phyloP scores from a whole-genome alignment of 2,329 filamentous ascomycete genomes.

The Aspergillus sp. region DNA sequence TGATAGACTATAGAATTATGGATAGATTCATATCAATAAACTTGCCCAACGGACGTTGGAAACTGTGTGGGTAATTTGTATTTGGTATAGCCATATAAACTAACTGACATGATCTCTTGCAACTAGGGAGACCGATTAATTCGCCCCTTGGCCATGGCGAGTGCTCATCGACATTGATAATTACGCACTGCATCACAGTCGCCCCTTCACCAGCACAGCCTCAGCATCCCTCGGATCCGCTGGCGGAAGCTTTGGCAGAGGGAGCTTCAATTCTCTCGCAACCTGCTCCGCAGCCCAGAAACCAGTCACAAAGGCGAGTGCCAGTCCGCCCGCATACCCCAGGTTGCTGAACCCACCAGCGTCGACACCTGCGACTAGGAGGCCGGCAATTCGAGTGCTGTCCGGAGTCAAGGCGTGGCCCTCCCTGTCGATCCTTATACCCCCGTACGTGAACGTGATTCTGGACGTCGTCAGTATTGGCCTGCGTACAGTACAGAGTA shows the following conservation, averaged over 20 bases:
- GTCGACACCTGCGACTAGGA: constrained; percentile 28
- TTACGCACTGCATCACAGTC: not conserved
- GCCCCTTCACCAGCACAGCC: not conserved
- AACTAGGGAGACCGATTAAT: not conserved
- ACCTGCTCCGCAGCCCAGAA: constrained; percentile 24
- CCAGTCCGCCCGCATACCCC: constrained; percentile 28
- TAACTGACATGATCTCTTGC: too few relatives aligned
- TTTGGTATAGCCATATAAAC: too few relatives aligned
- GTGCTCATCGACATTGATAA: too few relatives aligned
- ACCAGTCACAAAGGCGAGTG: constrained; percentile 29
- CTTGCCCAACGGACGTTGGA: too few relatives aligned
- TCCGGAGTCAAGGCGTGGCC: constrained; percentile 24
- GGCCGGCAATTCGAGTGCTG: constrained; percentile 16
- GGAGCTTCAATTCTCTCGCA: constrained; percentile 18
- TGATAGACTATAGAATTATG: too few relatives aligned
- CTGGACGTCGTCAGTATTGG: constrained; percentile 8
- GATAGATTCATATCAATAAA: too few relatives aligned
- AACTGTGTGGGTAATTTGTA: too few relatives aligned
- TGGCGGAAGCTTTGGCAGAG: constrained; percentile 20
- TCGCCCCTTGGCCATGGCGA: not conserved
- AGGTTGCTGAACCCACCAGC: constrained; percentile 27
- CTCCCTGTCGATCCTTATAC: constrained; percentile 23
- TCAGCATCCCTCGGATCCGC: constrained; percentile 12
- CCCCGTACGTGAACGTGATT: constrained; percentile 31
- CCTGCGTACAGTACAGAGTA: not conserved